These are phyloP conservation scores for Cladosporium velox DNA, from an alignment of 2,329 filamentous ascomycete genomes.

Conservation along the genomic window DNA sequence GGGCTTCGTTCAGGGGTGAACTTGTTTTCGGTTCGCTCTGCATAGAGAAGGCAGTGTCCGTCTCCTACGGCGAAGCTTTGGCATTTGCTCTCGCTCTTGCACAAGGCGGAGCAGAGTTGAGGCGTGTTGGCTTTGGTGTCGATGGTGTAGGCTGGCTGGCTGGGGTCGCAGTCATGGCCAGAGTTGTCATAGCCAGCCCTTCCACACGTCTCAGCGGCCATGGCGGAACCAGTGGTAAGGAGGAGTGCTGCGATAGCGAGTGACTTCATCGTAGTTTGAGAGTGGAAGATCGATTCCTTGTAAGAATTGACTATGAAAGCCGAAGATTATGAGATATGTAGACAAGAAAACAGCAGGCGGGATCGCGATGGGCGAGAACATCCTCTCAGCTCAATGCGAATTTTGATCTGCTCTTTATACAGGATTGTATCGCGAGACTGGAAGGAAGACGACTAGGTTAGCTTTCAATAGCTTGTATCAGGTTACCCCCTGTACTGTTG, in stretches of 20 bases:
- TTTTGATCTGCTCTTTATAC: neutral
- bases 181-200: slow-evolving; percentile 3
- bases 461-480: too few species aligned
- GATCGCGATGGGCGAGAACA: neutral
- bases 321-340: neutral
- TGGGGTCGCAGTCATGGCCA: neutral
- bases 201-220: neutral
- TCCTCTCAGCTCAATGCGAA: neutral
- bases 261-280: neutral
- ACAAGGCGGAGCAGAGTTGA: neutral
- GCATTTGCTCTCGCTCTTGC: slow-evolving; percentile 1
- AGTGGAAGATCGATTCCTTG: neutral
- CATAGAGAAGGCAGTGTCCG: neutral
- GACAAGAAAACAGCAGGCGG: neutral
- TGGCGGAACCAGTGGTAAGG: neutral
- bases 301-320: too few species aligned
- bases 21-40: neutral
- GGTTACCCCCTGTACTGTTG: neutral
- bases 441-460: too few species aligned
- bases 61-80: slow-evolving; percentile 6
- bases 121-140: slow-evolving; percentile 1
- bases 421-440: neutral
- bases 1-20: neutral
- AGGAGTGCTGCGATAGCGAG: neutral
- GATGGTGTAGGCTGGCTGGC: slow-evolving; percentile 4